Conservation (phyloP, 1,284 basidiomycete genomes). For the Tylopilus orsonianus region DNA sequence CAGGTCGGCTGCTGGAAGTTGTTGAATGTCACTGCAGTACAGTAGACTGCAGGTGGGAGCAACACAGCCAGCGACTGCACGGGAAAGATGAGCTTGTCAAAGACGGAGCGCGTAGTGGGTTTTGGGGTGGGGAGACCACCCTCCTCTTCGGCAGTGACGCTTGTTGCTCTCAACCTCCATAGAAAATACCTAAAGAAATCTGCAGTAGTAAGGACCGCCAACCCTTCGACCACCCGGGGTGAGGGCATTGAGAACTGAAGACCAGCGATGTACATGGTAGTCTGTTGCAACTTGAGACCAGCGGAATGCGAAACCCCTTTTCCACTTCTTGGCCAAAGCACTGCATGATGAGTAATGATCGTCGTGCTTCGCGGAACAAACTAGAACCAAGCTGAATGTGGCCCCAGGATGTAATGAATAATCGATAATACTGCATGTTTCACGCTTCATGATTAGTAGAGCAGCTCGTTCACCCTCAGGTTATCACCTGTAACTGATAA, state of each 20-base stretch:
- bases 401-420: too few relatives aligned
- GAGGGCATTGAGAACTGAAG: constrained; percentile 17
- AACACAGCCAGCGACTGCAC: constrained; percentile 28
- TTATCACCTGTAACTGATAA: background rate
- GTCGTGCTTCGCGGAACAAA: too few relatives aligned
- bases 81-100: constrained; percentile 30
- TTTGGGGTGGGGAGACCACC: constrained; percentile 23
- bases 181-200: constrained; percentile 17
- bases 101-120: constrained; percentile 15
- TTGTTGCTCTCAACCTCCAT: constrained; percentile 10
- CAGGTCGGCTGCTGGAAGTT: constrained; percentile 35
- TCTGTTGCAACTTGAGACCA: constrained; percentile 12
- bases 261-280: constrained; percentile 33
- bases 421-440: too few relatives aligned
- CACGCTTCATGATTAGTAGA: too few relatives aligned
- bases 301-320: constrained; percentile 16
- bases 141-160: constrained; percentile 11
- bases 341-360: constrained; percentile 25
- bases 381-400: too few relatives aligned
- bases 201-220: constrained; percentile 28
- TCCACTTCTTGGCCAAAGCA: constrained; percentile 9
- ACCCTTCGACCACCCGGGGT: constrained; percentile 31
- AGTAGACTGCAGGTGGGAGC: constrained; percentile 28
- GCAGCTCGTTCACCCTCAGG: too few relatives aligned
- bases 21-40: constrained; percentile 27